A percentile compares a stretch with the other conserved stretches of the same genome.
phyloP scores from a whole-genome alignment of 78 protist genomes.

The slime mould (Dictyostelium discoideum) region DNA sequence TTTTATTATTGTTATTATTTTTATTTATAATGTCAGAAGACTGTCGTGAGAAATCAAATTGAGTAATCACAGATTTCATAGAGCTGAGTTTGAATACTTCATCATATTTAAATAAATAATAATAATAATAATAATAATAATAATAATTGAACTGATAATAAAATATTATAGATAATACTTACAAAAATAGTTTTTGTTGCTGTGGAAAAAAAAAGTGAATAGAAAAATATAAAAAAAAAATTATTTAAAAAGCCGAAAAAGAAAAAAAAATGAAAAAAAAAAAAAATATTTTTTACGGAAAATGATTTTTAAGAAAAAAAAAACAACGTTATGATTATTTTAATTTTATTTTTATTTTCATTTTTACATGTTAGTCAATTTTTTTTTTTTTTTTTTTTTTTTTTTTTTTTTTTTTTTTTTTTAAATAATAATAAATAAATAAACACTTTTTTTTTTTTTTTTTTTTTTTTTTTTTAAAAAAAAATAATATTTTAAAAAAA shows the following conservation, averaged over 20 bases:
- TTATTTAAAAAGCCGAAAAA: neutral
- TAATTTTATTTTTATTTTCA: neutral
- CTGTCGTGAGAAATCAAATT: slow-evolving; percentile 48
- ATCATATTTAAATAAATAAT: slow-evolving; percentile 9
- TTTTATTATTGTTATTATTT: neutral
- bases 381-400: neutral
- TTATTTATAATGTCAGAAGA: slow-evolving; percentile 30
- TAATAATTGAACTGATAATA: neutral
- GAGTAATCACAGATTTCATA: slow-evolving; percentile 16
- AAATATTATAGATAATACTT: neutral
- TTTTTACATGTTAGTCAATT: too few relatives aligned
- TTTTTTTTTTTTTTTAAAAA: neutral
- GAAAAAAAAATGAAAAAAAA: slow-evolving; percentile 1
- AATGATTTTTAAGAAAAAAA: neutral
- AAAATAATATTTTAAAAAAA: neutral
- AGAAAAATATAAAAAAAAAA: neutral
- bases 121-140: neutral
- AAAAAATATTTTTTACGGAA: neutral
- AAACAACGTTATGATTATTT: neutral
- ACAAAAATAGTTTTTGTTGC: neutral
- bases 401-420: neutral
- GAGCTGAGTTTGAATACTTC: slow-evolving; percentile 42
- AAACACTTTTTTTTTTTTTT: neutral
- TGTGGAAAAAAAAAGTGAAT: neutral
- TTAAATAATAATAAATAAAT: neutral